Percentiles rank a stretch among this genome's conserved stretches.
These are phyloP conservation scores for Cryptococcus sp. DNA, from an alignment of 1,284 basidiomycete genomes.

Conservation along the genomic window DNA sequence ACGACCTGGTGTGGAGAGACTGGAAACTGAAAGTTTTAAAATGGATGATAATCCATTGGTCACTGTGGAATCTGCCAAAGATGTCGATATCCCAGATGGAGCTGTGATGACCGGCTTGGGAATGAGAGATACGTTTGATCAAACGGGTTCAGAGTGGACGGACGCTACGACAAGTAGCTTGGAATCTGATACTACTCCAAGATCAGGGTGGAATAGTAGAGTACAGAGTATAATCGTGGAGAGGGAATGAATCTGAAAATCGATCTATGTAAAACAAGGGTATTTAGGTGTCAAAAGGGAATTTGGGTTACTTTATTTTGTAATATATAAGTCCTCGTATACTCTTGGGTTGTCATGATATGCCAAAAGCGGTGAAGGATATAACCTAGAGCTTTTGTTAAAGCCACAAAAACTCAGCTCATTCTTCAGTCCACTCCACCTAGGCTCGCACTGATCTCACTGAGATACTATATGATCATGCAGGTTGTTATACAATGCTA, in stretches of 20 bases:
- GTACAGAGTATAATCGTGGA: too few relatives aligned
- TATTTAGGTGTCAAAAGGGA: too few relatives aligned
- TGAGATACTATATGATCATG: not conserved
- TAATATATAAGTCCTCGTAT: too few relatives aligned
- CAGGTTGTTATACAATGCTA: not conserved
- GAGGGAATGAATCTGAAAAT: too few relatives aligned
- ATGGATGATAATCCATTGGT: not conserved
- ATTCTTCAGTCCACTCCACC: not conserved
- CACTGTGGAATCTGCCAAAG: not conserved
- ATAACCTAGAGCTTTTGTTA: too few relatives aligned
- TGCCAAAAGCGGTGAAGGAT: too few relatives aligned
- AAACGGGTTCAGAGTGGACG: not conserved
- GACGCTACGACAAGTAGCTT: not conserved
- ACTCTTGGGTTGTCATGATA: too few relatives aligned
- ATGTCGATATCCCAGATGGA: too few relatives aligned
- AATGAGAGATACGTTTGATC: not conserved
- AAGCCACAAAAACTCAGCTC: too few relatives aligned
- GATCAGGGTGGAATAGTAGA: not conserved
- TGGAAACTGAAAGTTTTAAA: not conserved
- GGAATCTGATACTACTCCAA: not conserved
- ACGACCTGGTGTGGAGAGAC: not conserved
- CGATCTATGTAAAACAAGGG: too few relatives aligned
- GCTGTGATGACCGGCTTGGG: too few relatives aligned
- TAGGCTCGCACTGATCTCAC: not conserved
- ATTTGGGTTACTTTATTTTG: too few relatives aligned